Conservation (phyloP, 345 rosid genomes). For the Brassica nigra region DNA sequence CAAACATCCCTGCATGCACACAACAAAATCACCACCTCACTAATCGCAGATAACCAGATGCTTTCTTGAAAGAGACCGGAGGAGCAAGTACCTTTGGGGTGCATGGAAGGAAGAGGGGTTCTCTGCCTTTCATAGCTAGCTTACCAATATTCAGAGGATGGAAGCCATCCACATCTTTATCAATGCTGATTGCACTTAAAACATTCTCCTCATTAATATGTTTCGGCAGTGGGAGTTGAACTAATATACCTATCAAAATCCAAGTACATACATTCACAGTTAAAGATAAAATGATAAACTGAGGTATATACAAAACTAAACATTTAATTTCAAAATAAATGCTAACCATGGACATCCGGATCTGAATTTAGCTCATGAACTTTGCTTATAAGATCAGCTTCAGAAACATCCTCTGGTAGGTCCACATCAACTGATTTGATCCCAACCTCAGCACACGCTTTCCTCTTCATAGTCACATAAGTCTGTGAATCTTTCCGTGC, state of each 20-base stretch:
- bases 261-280: background rate
- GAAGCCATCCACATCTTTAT: conserved; percentile 94
- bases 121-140: conserved; percentile 98
- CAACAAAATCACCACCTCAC: background rate
- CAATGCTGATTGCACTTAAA: conserved; percentile 69
- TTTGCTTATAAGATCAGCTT: conserved; percentile 72
- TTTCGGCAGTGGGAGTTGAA: conserved; percentile 88
- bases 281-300: background rate
- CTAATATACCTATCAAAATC: conserved; percentile 65
- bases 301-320: background rate
- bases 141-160: conserved; percentile 94
- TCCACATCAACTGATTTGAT: conserved; percentile 73
- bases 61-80: background rate
- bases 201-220: conserved; percentile 88
- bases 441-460: conserved; percentile 93
- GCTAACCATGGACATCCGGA: conserved; percentile 75
- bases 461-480: conserved; percentile 89
- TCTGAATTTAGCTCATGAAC: conserved; percentile 79
- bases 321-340: background rate
- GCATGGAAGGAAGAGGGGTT: conserved; percentile 90
- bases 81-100: conserved; percentile 74
- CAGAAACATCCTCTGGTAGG: conserved; percentile 74
- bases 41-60: background rate
- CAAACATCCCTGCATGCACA: conserved; percentile 68
- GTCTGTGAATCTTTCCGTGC: conserved; percentile 81